These are phyloP conservation scores for Lactarius vividus DNA, from an alignment of 768 basidiomycete species.

Conservation along the genomic window DNA sequence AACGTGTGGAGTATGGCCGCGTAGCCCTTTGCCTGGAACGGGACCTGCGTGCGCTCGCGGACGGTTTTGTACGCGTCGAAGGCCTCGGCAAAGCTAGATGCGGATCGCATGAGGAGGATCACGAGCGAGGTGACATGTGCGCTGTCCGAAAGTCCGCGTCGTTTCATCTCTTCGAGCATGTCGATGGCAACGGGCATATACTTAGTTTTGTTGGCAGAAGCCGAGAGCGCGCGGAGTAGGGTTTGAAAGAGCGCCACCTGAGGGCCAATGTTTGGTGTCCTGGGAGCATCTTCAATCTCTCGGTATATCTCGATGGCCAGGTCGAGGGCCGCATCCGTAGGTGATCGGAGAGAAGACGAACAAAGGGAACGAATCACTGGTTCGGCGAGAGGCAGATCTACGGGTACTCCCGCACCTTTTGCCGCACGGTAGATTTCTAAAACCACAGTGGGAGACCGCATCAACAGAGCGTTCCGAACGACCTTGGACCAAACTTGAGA, in stretches of 20 bases:
- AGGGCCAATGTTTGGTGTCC: not conserved
- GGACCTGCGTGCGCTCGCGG: constrained; percentile 33
- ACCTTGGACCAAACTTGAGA: constrained; percentile 53
- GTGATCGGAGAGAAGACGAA: constrained; percentile 36
- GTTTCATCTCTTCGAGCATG: constrained; percentile 67
- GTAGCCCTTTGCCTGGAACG: constrained; percentile 59
- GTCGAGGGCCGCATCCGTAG: constrained; percentile 46
- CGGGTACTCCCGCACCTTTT: constrained; percentile 42
- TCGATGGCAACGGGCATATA: constrained; percentile 47
- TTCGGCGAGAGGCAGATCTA: constrained; percentile 51
- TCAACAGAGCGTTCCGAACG: constrained; percentile 48
- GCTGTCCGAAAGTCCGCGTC: constrained; percentile 46
- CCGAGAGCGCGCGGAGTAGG: constrained; percentile 37
- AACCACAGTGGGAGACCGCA: constrained; percentile 41
- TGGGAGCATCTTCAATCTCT: constrained; percentile 36
- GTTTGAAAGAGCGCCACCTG: constrained; percentile 48
- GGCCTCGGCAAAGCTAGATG: constrained; percentile 54
- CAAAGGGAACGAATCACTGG: constrained; percentile 55
- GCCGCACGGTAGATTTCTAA: constrained; percentile 50
- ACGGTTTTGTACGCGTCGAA: constrained; percentile 55
- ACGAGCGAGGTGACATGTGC: constrained; percentile 50
- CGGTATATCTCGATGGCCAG: constrained; percentile 53
- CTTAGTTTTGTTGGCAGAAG: constrained; percentile 44
- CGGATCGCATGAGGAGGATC: constrained; percentile 65
- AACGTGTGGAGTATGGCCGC: constrained; percentile 62